Conservation (phyloP, 1,139 yeast genomes). For the Yamadazyma blattariae region DNA sequence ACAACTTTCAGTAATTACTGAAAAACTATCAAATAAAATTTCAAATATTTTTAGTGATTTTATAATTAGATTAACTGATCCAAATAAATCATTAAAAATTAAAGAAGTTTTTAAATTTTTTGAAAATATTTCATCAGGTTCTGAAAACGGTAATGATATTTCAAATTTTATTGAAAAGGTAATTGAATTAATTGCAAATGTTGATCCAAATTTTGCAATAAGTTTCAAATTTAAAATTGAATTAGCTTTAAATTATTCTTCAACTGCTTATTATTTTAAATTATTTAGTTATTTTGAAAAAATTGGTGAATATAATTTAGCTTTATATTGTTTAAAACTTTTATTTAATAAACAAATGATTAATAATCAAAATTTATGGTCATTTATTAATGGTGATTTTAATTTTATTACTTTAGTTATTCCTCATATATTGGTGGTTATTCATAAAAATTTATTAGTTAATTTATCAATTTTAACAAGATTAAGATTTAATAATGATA, state of each 20-base stretch:
- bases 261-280: conserved; percentile 23
- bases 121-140: conserved; percentile 1
- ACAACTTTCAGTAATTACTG: conserved; percentile 19
- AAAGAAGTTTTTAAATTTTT: conserved; percentile 3
- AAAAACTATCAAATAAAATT: conserved; percentile 8
- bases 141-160: conserved; percentile 1
- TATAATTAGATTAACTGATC: conserved; percentile 2
- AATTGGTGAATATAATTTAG: conserved; percentile 18
- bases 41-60: background rate
- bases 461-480: conserved; percentile 16
- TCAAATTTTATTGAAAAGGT: background rate
- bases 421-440: conserved; percentile 24
- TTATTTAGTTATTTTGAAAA: conserved; percentile 31
- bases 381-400: conserved; percentile 1
- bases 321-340: conserved; percentile 31
- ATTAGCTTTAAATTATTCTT: conserved; percentile 26
- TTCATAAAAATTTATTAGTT: conserved; percentile 28
- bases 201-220: background rate
- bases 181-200: background rate
- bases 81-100: conserved; percentile 1
- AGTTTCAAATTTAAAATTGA: conserved; percentile 16
- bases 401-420: conserved; percentile 25
- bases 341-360: conserved; percentile 19
- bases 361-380: conserved; percentile 1
- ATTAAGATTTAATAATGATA: conserved; percentile 1